Evolutionary conservation across 2,329 filamentous ascomycete genomes (phyloP), one percentile per base, ranked within the genome.

Genomic region (Monilinia fructigena): DNA sequence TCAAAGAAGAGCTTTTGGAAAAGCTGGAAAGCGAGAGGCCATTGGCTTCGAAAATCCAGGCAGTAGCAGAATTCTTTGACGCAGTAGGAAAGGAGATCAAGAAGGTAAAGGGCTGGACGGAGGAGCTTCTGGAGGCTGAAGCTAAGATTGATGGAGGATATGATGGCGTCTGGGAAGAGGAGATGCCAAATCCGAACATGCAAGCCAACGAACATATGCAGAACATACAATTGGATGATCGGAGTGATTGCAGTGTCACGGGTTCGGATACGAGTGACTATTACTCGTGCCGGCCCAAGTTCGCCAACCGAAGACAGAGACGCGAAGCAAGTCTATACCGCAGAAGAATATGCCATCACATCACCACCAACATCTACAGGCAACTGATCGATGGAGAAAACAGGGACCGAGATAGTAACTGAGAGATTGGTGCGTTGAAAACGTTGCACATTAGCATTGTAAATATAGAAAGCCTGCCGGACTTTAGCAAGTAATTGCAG

Each of bases 21-120:
- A 60, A 60, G 28, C 28, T 60, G 23, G 56, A 60, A 8, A 60
- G 56, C 18, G 45, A 60, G 23, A 38, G 28, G 6, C 56, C 56
- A 38, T 35, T 50, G 11, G 20, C 3, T 38, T 60, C 45, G 4
- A 60, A 60, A 8, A 16, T 50, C 14, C 14, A 35, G 1, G 56
- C 42, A 20, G 28, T 60, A 4, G 56, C 31, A 10, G 48, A 23
- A 35, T 60, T 60, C 45, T 47, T 50, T 10, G 56, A 38, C 14
- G 56, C 42, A 8, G 45, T 50, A 23, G 56, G 28, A 8, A n/a
- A 38, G 20, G 56, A 60, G 42, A 38, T 42, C 18, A 20, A 60
- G 45, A 60, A 38, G 28, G 14, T 60, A 8, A 18, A 38, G 14
- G 20, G 14, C 18, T 60, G 56, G 56, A 60, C 42, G 18, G 26